Conservation (phyloP, 2,329 filamentous ascomycete genomes). For the Fusarium verticillioides region DNA sequence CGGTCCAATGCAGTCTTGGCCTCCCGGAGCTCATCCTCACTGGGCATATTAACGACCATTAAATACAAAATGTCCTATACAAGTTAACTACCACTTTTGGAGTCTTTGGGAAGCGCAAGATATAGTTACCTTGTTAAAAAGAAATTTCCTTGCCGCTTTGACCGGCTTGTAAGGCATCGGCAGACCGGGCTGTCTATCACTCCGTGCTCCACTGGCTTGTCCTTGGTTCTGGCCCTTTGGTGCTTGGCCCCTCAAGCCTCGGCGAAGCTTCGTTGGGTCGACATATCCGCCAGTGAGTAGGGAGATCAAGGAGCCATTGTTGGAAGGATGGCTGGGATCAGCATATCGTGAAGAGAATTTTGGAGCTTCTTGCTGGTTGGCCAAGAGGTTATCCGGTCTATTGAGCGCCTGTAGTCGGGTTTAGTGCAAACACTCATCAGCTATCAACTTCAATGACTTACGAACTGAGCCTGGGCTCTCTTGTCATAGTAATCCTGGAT, state of each 20-base stretch:
- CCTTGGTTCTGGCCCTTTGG: not conserved
- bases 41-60: slow-evolving; percentile 11
- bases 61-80: slow-evolving; percentile 9
- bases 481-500: slow-evolving; percentile 8
- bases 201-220: not conserved
- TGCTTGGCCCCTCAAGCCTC: not conserved
- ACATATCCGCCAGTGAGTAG: slow-evolving; percentile 12
- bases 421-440: not conserved
- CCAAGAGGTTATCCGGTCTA: not conserved
- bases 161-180: not conserved
- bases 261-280: not conserved
- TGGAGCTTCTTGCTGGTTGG: slow-evolving; percentile 9
- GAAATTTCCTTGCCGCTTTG: slow-evolving; percentile 1
- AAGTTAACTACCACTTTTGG: not conserved
- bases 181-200: not conserved
- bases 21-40: slow-evolving; percentile 1
- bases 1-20: not conserved
- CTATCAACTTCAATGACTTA: not conserved
- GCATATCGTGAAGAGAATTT: slow-evolving; percentile 14
- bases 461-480: slow-evolving; percentile 13
- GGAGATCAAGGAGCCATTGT: slow-evolving; percentile 5
- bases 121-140: slow-evolving; percentile 4
- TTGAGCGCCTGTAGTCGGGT: not conserved
- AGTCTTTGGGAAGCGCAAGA: rapidly evolving
- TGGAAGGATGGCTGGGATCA: slow-evolving; percentile 6